A percentile compares a stretch with the other conserved stretches of the same genome.
Conservation (phyloP, 208 protist genomes). For the Leishmania gerbilli region DNA sequence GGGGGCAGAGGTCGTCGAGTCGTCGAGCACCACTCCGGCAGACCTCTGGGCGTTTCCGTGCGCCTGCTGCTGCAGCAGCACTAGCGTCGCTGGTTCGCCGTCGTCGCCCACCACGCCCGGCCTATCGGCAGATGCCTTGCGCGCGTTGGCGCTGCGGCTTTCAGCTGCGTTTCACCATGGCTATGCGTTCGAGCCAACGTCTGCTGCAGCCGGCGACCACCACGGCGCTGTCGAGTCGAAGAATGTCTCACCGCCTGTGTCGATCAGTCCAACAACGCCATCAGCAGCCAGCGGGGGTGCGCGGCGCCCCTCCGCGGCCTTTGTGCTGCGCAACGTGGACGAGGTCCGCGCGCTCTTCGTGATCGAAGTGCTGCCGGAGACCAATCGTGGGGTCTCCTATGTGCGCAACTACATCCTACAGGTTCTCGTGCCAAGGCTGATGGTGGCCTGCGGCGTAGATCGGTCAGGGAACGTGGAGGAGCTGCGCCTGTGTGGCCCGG, state of each 20-base stretch:
- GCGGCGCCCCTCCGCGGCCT: conserved; percentile 20
- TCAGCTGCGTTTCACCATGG: conserved; percentile 40
- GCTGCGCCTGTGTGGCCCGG: conserved; percentile 28
- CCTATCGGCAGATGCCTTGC: conserved; percentile 9
- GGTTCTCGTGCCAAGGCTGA: conserved; percentile 59
- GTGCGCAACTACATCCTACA: conserved; percentile 88
- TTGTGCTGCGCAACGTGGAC: conserved; percentile 37
- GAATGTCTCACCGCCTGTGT: conserved; percentile 1
- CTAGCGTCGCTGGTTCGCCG: neutral
- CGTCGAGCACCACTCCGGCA: neutral
- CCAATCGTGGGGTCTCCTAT: conserved; percentile 79
- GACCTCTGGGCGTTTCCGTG: conserved; percentile 35
- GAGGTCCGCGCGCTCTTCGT: conserved; percentile 53
- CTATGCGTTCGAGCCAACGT: conserved; percentile 31
- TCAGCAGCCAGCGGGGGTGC: neutral
- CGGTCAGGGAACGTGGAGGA: conserved; percentile 43
- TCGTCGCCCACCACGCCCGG: neutral
- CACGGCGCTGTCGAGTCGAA: neutral
- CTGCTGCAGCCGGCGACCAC: neutral
- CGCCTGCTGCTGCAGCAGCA: conserved; percentile 19
- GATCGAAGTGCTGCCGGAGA: conserved; percentile 66
- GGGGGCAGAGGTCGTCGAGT: neutral
- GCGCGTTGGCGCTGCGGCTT: conserved; percentile 18
- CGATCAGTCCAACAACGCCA: neutral
- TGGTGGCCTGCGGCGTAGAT: conserved; percentile 47